A percentile compares a stretch with the other conserved stretches of the same genome.
These are phyloP conservation scores for Chimonanthus praecox DNA, from an alignment of 164 flowering plant genomes.

Conservation along the genomic window DNA sequence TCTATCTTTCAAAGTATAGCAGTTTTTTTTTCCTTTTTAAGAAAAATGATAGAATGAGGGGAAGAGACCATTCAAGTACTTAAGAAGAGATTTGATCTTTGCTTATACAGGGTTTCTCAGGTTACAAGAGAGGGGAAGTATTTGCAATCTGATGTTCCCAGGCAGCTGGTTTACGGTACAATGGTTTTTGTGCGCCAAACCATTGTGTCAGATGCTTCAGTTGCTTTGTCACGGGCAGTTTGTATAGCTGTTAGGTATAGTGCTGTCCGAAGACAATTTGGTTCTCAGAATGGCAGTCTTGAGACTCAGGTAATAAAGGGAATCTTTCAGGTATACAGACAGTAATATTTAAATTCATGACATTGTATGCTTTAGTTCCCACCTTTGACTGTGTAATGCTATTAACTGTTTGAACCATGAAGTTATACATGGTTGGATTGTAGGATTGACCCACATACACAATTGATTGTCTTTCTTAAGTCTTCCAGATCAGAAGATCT, in stretches of 20 bases:
- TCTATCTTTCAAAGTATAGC: not conserved
- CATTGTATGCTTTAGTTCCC: not conserved
- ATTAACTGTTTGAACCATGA: not conserved
- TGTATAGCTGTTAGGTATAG: conserved; percentile 96
- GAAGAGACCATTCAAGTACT: too few species aligned
- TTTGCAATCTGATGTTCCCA: conserved; percentile 74
- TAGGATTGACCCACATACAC: not conserved
- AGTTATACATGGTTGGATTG: not conserved
- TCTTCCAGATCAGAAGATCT: not conserved
- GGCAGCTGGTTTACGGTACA: conserved; percentile 90
- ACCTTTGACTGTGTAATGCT: not conserved
- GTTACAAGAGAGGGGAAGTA: conserved; percentile 87
- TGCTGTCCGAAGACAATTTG: conserved; percentile 96
- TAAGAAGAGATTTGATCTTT: too few species aligned
- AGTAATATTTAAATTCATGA: not conserved
- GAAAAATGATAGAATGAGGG: too few species aligned
- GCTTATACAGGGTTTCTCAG: conserved; percentile 56
- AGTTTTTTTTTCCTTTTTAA: too few species aligned
- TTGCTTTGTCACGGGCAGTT: conserved; percentile 84
- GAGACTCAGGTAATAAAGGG: conserved; percentile 72
- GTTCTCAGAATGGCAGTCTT: conserved; percentile 76
- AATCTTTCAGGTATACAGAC: not conserved
- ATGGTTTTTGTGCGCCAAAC: conserved; percentile 93
- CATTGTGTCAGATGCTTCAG: conserved; percentile 86
- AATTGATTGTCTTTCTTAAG: not conserved